A percentile compares a stretch with the other conserved stretches of the same genome.
Evolutionary conservation across 129 eudicot species (phyloP).

Genomic region (Tanacetum coccineum): DNA sequence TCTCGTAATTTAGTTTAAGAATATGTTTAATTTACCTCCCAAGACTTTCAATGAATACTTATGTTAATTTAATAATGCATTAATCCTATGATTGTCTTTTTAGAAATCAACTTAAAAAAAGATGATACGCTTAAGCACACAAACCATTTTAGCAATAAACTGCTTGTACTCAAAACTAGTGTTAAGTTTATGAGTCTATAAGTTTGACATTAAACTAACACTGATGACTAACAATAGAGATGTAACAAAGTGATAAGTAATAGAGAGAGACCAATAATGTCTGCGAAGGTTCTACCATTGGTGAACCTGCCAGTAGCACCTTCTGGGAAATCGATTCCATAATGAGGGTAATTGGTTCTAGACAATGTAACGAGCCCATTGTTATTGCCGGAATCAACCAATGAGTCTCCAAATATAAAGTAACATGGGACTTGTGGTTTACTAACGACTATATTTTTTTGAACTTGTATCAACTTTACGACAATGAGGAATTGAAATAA

Average conservation of each 20-base stretch:
- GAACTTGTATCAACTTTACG: neutral
- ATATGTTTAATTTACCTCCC: too few species aligned
- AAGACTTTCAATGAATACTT: too few species aligned
- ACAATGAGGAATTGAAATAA: neutral
- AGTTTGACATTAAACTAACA: too few species aligned
- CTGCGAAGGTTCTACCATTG: constrained; percentile 29
- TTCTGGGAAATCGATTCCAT: constrained; percentile 25
- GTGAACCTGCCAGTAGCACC: constrained; percentile 33
- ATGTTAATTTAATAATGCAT: too few species aligned
- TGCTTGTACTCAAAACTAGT: neutral
- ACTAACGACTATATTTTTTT: neutral
- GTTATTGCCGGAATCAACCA: constrained; percentile 32
- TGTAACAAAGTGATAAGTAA: neutral
- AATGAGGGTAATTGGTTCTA: constrained; percentile 26
- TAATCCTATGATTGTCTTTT: too few species aligned
- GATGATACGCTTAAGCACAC: too few species aligned
- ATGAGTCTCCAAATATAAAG: too few species aligned
- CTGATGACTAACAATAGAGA: neutral
- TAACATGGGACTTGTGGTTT: constrained; percentile 26
- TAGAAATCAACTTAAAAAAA: too few species aligned
- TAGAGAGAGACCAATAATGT: too few species aligned
- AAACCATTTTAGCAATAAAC: too few species aligned
- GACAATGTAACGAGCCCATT: constrained; percentile 4
- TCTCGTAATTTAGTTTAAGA: too few species aligned
- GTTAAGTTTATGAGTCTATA: neutral